Evolutionary conservation across 805 yeast species (phyloP).

Genomic region (Spencermartinsiella europaea): DNA sequence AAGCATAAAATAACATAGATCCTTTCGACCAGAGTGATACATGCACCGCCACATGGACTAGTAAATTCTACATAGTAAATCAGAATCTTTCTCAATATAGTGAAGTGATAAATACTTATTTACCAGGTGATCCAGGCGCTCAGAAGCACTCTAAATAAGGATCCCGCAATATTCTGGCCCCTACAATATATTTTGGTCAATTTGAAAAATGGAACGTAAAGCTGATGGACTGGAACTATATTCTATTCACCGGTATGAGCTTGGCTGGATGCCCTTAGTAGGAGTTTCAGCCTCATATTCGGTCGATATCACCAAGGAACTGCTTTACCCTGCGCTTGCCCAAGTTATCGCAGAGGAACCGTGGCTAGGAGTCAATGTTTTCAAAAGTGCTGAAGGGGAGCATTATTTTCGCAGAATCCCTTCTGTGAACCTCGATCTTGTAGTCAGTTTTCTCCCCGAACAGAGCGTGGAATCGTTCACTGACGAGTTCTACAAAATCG

Average conservation of each 20-base stretch:
- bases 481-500: conserved; percentile 1
- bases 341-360: conserved; percentile 8
- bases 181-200: too few species aligned
- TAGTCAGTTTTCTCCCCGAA: conserved; percentile 12
- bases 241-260: conserved; percentile 14
- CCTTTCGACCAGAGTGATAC: too few species aligned
- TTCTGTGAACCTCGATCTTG: conserved; percentile 11
- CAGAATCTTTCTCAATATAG: too few species aligned
- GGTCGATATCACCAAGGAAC: conserved; percentile 1
- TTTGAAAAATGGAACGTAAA: conserved; percentile 1
- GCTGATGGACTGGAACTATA: conserved; percentile 14
- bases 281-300: conserved; percentile 16
- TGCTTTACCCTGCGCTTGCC: conserved; percentile 13
- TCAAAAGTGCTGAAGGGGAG: not conserved
- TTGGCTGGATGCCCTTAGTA: conserved; percentile 13
- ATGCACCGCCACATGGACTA: too few species aligned
- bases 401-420: conserved; percentile 2
- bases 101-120: too few species aligned
- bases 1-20: too few species aligned
- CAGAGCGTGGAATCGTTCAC: conserved; percentile 3
- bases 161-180: too few species aligned
- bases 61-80: too few species aligned
- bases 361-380: conserved; percentile 7
- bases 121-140: too few species aligned
- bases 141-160: too few species aligned